A percentile compares a stretch with the other conserved stretches of the same genome.
These are phyloP conservation scores for Paracamarosporium sp. DNA, from an alignment of 2,329 filamentous ascomycete genomes.

Conservation along the genomic window DNA sequence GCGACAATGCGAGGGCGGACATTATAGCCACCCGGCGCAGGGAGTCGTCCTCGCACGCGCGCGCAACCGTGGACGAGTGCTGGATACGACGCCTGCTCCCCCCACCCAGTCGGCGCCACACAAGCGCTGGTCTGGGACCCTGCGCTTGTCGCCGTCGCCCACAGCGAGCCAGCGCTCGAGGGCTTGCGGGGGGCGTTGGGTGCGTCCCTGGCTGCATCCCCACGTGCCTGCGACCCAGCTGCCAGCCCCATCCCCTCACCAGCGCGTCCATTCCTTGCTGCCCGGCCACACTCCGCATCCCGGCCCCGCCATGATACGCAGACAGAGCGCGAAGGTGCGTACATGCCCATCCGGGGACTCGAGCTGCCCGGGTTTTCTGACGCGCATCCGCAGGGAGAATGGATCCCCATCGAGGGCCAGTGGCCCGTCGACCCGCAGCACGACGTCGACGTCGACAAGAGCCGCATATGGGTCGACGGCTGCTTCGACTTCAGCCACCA, in stretches of 20 bases:
- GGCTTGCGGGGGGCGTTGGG: too few relatives aligned
- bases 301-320: constrained; percentile 34
- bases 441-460: constrained; percentile 63
- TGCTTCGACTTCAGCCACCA: constrained; percentile 99
- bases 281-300: background rate
- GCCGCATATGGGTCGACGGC: constrained; percentile 95
- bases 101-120: too few relatives aligned
- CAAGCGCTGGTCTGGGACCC: too few relatives aligned
- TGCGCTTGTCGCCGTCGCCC: too few relatives aligned
- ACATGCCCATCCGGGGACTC: background rate
- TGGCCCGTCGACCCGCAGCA: constrained; percentile 72
- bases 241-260: too few relatives aligned
- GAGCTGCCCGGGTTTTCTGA: constrained; percentile 8
- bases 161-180: too few relatives aligned
- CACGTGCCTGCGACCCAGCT: too few relatives aligned
- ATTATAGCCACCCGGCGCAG: background rate
- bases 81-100: background rate
- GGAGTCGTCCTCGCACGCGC: background rate
- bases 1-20: background rate
- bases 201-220: too few relatives aligned
- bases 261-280: too few relatives aligned
- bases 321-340: constrained; percentile 45
- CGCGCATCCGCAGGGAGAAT: constrained; percentile 35
- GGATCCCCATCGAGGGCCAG: constrained; percentile 59
- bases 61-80: too few relatives aligned